Percentiles rank a stretch among this genome's conserved stretches.
Conservation (phyloP, 257 asterid species). For the Nicotiana attenuata region DNA sequence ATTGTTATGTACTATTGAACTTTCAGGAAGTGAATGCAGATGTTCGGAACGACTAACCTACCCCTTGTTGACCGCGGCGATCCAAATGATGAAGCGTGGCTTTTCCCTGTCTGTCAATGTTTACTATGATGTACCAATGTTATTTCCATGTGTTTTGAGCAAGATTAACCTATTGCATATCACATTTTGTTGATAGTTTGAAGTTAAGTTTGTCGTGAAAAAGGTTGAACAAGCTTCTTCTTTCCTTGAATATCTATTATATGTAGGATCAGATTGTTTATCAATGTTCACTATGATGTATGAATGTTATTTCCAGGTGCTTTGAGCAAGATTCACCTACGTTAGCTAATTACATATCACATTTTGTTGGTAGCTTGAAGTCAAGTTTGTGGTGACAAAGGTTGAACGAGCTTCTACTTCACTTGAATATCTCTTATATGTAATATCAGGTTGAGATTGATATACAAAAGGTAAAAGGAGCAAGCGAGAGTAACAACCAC, state of each 20-base stretch:
- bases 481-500: no score
- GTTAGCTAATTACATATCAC: neutral
- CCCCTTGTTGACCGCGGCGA: neutral
- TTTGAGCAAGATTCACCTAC: neutral
- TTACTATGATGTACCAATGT: neutral
- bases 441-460: no score
- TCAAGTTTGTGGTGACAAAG: neutral
- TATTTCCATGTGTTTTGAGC: neutral
- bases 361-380: neutral
- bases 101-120: neutral
- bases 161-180: neutral
- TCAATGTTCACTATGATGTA: neutral
- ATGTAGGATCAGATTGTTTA: no score
- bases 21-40: neutral
- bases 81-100: neutral
- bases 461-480: no score
- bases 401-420: no score
- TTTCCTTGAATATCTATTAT: no score
- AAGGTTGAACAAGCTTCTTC: no score
- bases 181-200: neutral
- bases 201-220: neutral
- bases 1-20: neutral
- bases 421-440: no score
- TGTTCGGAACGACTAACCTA: neutral
- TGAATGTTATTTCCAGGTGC: neutral